Percentiles rank a stretch among this genome's conserved stretches.
These are phyloP conservation scores for Piper betle DNA, from an alignment of 164 flowering plant species.

Conservation along the genomic window DNA sequence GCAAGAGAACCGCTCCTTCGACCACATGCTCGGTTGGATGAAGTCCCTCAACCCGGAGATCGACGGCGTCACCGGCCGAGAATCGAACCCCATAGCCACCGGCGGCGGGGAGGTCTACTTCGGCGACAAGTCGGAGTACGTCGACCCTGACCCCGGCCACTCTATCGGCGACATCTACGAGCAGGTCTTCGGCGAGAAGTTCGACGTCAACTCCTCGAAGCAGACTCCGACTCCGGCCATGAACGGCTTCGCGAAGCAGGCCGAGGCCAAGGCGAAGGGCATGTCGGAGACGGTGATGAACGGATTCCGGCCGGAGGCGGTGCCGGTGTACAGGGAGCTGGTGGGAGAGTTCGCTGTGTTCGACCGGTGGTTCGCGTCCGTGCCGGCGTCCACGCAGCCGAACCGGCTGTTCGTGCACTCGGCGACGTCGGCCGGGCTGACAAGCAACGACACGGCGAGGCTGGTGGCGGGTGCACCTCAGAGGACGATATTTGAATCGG, in stretches of 20 bases:
- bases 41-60: conserved; percentile 65
- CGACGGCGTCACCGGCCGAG: conserved; percentile 55
- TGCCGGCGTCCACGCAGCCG: conserved; percentile 73
- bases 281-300: conserved; percentile 58
- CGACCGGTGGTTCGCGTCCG: conserved; percentile 77
- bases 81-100: conserved; percentile 51
- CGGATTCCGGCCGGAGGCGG: conserved; percentile 49
- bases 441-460: conserved; percentile 33
- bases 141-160: conserved; percentile 70
- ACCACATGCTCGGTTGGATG: conserved; percentile 93
- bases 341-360: conserved; percentile 55
- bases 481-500: conserved; percentile 67
- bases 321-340: conserved; percentile 55
- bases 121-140: conserved; percentile 30
- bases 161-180: conserved; percentile 53
- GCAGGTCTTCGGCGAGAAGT: conserved; percentile 35
- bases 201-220: conserved; percentile 2
- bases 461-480: conserved; percentile 55
- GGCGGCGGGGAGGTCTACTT: conserved; percentile 24
- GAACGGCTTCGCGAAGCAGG: conserved; percentile 73
- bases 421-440: conserved; percentile 60
- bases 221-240: conserved; percentile 20
- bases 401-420: conserved; percentile 72
- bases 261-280: conserved; percentile 28
- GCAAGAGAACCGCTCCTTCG: conserved; percentile 85